Base-by-base conservation (phyloP, 768 basidiomycete species). In the Chalciporus piperatus region DNA sequence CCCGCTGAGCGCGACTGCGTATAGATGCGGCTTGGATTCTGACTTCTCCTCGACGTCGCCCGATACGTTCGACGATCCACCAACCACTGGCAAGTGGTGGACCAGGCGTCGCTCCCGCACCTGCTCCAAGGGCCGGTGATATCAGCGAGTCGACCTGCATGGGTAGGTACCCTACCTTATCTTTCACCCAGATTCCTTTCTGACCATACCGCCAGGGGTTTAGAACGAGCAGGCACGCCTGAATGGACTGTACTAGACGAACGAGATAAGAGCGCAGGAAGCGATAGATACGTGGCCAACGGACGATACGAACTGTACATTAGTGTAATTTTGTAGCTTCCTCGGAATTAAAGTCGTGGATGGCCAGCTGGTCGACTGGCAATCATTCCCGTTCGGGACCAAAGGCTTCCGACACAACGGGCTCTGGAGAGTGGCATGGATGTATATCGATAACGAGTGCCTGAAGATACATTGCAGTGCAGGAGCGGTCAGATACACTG, bases 111-210 rank as follows among this genome's bases (percentile, higher is more conserved):
- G 57, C 27, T 52, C 56, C 14, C 57, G 54, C 13, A 33, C 54
- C 0, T 70, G 63, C 48, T 56, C 66, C 56, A 66, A 50, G 49
- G 56, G 61, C 14, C 59, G 66, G 66, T 61, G 25, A 62, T 22
- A 3, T 13, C 39, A 51, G 47, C 39, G 39, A 43, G 11, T n/a
- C 40, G 35, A 40, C 28, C 22, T 48, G 39, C 19, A 52, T 41
- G 59, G 23, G 28, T 17, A 22, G 41, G 51, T 17, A 28, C 28
- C 48, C 50, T 50, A 23, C 54, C 61, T 58, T 32, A n/a, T n/a
- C n/a, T n/a, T n/a, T n/a, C n/a, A n/a, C n/a, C n/a, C n/a, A n/a
- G n/a, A n/a, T n/a, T n/a, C n/a, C 30, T 32, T 13, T 3, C 30
- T 32, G 5, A 32, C 12, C 12, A 13, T 32, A 10, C 30, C 30